phyloP scores from a whole-genome alignment of 768 basidiomycete species.

The Auricularia cornea region DNA sequence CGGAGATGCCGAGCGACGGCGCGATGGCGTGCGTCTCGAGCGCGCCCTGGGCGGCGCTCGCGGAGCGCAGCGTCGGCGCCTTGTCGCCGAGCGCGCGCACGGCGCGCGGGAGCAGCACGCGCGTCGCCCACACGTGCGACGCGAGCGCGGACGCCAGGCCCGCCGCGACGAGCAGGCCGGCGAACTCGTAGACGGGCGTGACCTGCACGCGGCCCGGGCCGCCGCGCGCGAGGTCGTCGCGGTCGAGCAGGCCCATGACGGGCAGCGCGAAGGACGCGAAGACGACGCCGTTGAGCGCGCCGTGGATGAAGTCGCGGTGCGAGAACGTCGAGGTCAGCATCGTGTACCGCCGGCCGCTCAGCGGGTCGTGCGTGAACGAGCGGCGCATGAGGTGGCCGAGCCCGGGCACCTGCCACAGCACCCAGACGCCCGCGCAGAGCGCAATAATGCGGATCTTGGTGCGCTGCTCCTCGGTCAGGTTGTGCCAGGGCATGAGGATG shows the following conservation, averaged over 20 bases:
- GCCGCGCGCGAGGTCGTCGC: conserved; percentile 25
- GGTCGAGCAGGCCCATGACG: conserved; percentile 1
- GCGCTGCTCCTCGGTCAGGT: conserved; percentile 33
- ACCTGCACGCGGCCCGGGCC: conserved; percentile 29
- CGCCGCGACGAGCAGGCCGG: neutral
- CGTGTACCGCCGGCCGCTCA: conserved; percentile 69
- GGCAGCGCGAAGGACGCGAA: conserved; percentile 71
- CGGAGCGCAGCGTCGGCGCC: conserved; percentile 40
- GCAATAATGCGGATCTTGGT: conserved; percentile 57
- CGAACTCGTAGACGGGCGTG: conserved; percentile 14
- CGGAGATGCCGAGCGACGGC: conserved; percentile 74
- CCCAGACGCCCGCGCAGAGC: conserved; percentile 62
- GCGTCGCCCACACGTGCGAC: conserved; percentile 62
- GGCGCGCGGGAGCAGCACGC: conserved; percentile 66
- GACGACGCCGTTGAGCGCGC: conserved; percentile 71
- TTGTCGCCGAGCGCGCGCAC: conserved; percentile 49
- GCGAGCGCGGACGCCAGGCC: conserved; percentile 36
- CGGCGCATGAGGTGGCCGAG: conserved; percentile 55
- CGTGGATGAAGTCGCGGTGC: conserved; percentile 65
- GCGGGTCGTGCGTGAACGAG: conserved; percentile 68
- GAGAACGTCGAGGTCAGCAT: conserved; percentile 79
- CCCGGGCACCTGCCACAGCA: conserved; percentile 68
- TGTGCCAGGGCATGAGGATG: conserved; percentile 27
- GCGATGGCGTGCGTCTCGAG: conserved; percentile 33
- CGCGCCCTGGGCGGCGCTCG: conserved; percentile 23